Conservation (phyloP, 192 early-diverging fungal genomes). For the Entomortierella chlamydospora region DNA sequence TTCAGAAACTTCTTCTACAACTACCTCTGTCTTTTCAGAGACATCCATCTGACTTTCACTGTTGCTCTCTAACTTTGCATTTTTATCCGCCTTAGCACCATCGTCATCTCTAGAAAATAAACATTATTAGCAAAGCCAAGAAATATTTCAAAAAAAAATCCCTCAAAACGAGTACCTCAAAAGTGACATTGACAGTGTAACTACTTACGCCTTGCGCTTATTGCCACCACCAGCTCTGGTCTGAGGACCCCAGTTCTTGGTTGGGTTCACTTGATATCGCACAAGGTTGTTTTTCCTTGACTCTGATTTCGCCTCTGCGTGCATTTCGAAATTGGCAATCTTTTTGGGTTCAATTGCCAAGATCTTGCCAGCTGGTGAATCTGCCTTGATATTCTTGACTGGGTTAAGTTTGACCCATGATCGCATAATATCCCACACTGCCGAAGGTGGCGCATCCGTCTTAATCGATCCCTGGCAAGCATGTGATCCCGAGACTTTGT, state of each 20-base stretch:
- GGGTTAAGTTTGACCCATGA: constrained; percentile 80
- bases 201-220: constrained; percentile 61
- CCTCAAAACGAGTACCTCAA: no score
- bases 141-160: no score
- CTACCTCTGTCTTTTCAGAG: no score
- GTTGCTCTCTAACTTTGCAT: constrained; percentile 3
- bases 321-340: constrained; percentile 79
- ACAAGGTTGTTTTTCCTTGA: constrained; percentile 87
- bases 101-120: constrained; percentile 8
- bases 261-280: constrained; percentile 96
- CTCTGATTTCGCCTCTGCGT: constrained; percentile 78
- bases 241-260: constrained; percentile 97
- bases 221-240: constrained; percentile 70
- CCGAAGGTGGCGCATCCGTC: constrained; percentile 86
- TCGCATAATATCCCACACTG: constrained; percentile 95
- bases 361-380: constrained; percentile 77
- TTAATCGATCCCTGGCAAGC: constrained; percentile 85
- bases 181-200: no score
- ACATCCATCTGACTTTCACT: no score
- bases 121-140: no score
- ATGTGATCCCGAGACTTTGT: constrained; percentile 90
- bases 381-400: constrained; percentile 74
- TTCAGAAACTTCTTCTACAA: not conserved
- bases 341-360: constrained; percentile 61
- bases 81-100: constrained; percentile 1